Conservation (phyloP, 441 rosid species). For the Bocquillonia castaneifolia region DNA sequence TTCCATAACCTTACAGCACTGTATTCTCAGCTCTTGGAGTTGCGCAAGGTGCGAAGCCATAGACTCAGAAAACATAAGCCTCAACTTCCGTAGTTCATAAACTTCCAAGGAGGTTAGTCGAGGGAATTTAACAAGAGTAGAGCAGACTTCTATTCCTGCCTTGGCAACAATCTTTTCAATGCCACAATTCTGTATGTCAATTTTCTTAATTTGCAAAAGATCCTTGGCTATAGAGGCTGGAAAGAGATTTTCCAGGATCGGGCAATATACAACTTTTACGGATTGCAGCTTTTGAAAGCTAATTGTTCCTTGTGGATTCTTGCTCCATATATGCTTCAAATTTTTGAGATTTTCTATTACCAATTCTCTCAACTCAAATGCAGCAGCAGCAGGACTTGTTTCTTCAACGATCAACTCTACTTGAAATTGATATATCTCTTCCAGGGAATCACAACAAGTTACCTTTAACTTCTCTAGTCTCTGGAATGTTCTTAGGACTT, state of each 20-base stretch:
- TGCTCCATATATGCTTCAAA: conserved; percentile 26
- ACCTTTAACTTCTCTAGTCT: conserved; percentile 2
- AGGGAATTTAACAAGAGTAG: conserved; percentile 5
- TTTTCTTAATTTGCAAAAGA: conserved; percentile 13
- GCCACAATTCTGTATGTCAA: neutral
- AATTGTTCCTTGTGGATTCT: conserved; percentile 22
- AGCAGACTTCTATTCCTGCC: conserved; percentile 5
- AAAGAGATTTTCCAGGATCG: conserved; percentile 17
- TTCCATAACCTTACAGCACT: too few species aligned
- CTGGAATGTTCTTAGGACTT: neutral
- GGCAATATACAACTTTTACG: neutral
- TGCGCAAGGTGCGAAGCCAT: too few species aligned
- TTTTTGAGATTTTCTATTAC: neutral
- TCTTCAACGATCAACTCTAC: neutral
- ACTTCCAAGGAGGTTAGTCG: neutral
- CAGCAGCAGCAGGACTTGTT: neutral
- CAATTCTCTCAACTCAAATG: neutral
- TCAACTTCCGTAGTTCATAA: neutral
- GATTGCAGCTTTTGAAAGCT: conserved; percentile 15
- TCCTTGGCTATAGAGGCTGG: conserved; percentile 23
- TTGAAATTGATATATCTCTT: conserved; percentile 10
- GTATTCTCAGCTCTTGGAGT: too few species aligned
- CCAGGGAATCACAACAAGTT: neutral
- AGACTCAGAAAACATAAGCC: neutral
- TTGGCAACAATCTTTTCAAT: conserved; percentile 22